Base-by-base conservation (phyloP, 1,139 yeast species). In the Taphrina communis region DNA sequence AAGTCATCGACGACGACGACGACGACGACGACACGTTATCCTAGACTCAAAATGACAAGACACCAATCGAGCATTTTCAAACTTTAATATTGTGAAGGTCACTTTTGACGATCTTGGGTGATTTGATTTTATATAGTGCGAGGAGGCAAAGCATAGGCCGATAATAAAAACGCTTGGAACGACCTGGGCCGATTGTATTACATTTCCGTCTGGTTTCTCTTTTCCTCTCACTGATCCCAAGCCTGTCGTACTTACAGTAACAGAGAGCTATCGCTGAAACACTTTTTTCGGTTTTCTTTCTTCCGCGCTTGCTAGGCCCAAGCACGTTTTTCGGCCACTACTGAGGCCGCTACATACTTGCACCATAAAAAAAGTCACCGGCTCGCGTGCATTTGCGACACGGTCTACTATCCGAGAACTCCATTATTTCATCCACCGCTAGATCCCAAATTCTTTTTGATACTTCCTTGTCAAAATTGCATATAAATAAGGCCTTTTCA, bases 251-350 rank as follows among this genome's bases (percentile, higher is more conserved):
- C 58, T 35, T 53, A 53, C 58, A 53, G 58, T 36, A 53, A 53
- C 58, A 35, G 58, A 53, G 58, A 53, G 58, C 58, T 53, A 53
- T 53, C 58, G 58, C 58, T 53, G 58, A 53, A 53, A 53, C 58
- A 53, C 58, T 53, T 53, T 53, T 51, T 25, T 50, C 25, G 11
- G 1, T n/a, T n/a, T 14, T 12, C 11, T 12, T 17, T 12, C 51
- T 12, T 1, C 19, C 51, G n/a, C 19, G n/a, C n/a, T 17, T 46
- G 51, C 17, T 12, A 2, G 19, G 17, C 51, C n/a, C 19, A 8
- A n/a, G 51, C 51, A 12, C 11, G 11, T 1, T n/a, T n/a, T 12
- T 17, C n/a, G 3, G 51, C 51, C 19, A 39, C 42, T 14, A 14
- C 14, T 39, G 2, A 14, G 5, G 42, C 42, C 14, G 42, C 14